A percentile compares a stretch with the other conserved stretches of the same genome.
phyloP scores from a whole-genome alignment of 192 early-diverging fungal species.

The Umbelopsis sp. region DNA sequence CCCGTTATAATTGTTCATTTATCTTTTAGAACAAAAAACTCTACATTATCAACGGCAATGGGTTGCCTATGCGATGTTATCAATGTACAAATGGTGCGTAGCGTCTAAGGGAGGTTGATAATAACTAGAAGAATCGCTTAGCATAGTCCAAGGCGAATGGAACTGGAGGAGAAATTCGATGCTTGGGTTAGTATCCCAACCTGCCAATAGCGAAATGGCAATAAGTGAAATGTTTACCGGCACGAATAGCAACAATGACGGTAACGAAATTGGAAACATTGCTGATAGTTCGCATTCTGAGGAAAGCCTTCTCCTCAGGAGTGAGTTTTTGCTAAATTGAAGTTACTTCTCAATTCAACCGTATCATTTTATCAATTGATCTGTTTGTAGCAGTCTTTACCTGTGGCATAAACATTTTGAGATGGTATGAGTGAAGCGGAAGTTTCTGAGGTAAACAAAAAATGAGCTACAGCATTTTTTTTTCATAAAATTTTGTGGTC shows the following conservation, averaged over 20 bases:
- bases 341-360: neutral
- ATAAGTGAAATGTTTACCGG: constrained; percentile 20
- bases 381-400: constrained; percentile 11
- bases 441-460: neutral
- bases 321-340: constrained; percentile 34
- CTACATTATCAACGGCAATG: neutral
- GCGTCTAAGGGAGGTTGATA: neutral
- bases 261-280: constrained; percentile 34
- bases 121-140: constrained; percentile 11
- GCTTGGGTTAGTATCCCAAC: neutral
- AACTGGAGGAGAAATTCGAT: neutral
- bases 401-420: constrained; percentile 36
- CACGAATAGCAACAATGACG: constrained; percentile 29
- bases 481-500: neutral
- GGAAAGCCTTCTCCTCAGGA: constrained; percentile 35
- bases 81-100: constrained; percentile 5
- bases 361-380: neutral
- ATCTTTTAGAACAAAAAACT: no score
- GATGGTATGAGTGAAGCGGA: neutral
- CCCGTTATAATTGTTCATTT: neutral
- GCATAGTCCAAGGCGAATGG: constrained; percentile 13
- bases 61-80: neutral
- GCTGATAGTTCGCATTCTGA: constrained; percentile 34
- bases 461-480: neutral
- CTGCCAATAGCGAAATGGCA: neutral